Conservation (phyloP, 2,329 filamentous ascomycete genomes). For the Coniella lustricola region DNA sequence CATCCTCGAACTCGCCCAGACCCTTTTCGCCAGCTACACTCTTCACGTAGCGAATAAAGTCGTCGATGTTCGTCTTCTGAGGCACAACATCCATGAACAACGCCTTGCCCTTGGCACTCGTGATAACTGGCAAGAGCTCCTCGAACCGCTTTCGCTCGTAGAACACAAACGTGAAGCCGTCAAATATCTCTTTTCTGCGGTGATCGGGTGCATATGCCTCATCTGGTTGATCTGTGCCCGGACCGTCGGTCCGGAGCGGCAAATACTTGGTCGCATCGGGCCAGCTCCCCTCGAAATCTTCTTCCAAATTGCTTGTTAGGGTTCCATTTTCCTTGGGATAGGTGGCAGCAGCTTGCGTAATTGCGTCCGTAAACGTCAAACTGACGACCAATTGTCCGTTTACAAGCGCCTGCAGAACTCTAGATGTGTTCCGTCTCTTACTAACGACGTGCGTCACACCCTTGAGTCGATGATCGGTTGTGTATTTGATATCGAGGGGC, state of each 20-base stretch:
- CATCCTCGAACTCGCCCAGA: slow-evolving; percentile 55
- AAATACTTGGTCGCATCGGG: slow-evolving; percentile 66
- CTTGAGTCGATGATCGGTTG: slow-evolving; percentile 61
- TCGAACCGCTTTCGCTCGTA: slow-evolving; percentile 70
- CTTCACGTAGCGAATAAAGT: slow-evolving; percentile 73
- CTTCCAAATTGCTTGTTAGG: slow-evolving; percentile 56
- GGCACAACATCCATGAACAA: slow-evolving; percentile 56
- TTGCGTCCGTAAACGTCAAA: slow-evolving; percentile 63
- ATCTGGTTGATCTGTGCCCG: slow-evolving; percentile 53
- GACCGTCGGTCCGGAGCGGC: slow-evolving; percentile 70
- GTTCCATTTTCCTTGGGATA: slow-evolving; percentile 40
- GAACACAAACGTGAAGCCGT: slow-evolving; percentile 85
- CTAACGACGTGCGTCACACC: slow-evolving; percentile 83
- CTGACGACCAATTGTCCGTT: slow-evolving; percentile 73
- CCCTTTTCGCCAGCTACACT: slow-evolving; percentile 68
- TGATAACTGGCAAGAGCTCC: slow-evolving; percentile 66
- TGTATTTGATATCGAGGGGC: slow-evolving; percentile 80
- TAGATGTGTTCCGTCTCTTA: slow-evolving; percentile 82
- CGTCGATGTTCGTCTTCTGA: slow-evolving; percentile 60
- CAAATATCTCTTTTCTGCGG: slow-evolving; percentile 64
- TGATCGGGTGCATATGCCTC: slow-evolving; percentile 67
- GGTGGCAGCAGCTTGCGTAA: slow-evolving; percentile 53
- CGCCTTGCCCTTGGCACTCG: slow-evolving; percentile 76
- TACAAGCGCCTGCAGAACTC: slow-evolving; percentile 78
- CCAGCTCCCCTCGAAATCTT: slow-evolving; percentile 74